phyloP scores from a whole-genome alignment of 495 filamentous ascomycete species.

The Xylaria telfairii region DNA sequence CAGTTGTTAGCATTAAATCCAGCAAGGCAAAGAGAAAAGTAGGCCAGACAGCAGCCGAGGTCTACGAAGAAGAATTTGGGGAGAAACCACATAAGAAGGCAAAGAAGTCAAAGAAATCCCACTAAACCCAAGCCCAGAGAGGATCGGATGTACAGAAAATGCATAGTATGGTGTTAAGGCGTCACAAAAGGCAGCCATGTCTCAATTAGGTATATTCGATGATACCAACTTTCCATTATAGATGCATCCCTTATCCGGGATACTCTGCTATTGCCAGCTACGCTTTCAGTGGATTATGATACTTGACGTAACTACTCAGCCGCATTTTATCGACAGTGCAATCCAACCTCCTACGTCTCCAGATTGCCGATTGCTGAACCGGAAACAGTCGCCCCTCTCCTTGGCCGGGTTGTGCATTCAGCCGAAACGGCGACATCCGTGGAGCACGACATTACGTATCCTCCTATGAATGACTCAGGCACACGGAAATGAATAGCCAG shows the following conservation, averaged over 20 bases:
- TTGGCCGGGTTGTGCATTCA: slow-evolving; percentile 5
- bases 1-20: slow-evolving; percentile 84
- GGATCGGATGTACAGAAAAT: slow-evolving; percentile 8
- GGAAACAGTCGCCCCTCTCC: slow-evolving; percentile 9
- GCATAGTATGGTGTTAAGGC: slow-evolving; percentile 27
- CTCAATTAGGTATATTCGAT: background rate
- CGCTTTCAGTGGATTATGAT: background rate
- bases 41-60: slow-evolving; percentile 61
- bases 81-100: slow-evolving; percentile 64
- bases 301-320: background rate
- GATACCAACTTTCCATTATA: background rate
- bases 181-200: slow-evolving; percentile 10
- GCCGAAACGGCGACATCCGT: background rate
- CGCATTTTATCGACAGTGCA: background rate
- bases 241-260: background rate
- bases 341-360: background rate
- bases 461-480: background rate
- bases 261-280: background rate
- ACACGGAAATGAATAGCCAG: background rate
- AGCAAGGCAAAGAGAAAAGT: slow-evolving; percentile 81
- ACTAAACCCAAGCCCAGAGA: background rate
- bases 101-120: slow-evolving; percentile 47
- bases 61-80: slow-evolving; percentile 64
- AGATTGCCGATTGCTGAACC: background rate
- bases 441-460: background rate